Evolutionary conservation across 2,329 filamentous ascomycete species (phyloP), one percentile per base, ranked within the genome.

Genomic region (Beauveria brongniartii): DNA sequence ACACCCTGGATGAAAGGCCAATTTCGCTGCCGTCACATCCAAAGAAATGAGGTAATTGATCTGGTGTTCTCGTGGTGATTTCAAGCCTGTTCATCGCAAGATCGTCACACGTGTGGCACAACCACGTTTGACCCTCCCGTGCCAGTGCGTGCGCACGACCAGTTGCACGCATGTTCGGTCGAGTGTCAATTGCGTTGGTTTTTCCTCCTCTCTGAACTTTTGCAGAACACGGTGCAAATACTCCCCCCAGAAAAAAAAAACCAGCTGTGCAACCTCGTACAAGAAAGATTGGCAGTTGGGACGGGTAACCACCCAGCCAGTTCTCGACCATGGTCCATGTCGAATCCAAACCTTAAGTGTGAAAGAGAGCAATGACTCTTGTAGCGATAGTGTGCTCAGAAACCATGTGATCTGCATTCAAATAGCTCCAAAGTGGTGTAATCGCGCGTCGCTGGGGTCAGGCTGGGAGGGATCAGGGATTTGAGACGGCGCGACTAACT

Each of bases 391-490:
- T 30, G 34, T 37, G 28, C 28, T 57, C 28, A 28, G 30, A 22
- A 57, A n/a, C 7, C 41, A n/a, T 12, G n/a, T 48, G 55, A 57
- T 57, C 55, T 48, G 44, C 43, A 30, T 16, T 50, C 10, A 12
- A 26, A 43, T 30, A 14, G 55, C 44, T 50, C 22, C 3, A 43
- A 44, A 41, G 18, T 10, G 34, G 22, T 41, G 24, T 20, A 28
- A 46, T 24, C n/a, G 41, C 26, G 54, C 10, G n/a, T 47, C 20
- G 43, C 53, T 16, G 18, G 20, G 20, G 30, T 37, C 8, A 5
- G 5, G 10, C 16, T 5, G 54, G 56, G 40, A 59, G 47, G 56
- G 56, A 59, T 59, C 56, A 59, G 26, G 56, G 56, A 44, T 59
- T 24, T 44, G 51, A 37, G 40, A 44, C 24, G 40, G 56, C 37